A percentile compares a stretch with the other conserved stretches of the same genome.
Conservation (phyloP, 164 flowering plant genomes). For the Buxus sempervirens region DNA sequence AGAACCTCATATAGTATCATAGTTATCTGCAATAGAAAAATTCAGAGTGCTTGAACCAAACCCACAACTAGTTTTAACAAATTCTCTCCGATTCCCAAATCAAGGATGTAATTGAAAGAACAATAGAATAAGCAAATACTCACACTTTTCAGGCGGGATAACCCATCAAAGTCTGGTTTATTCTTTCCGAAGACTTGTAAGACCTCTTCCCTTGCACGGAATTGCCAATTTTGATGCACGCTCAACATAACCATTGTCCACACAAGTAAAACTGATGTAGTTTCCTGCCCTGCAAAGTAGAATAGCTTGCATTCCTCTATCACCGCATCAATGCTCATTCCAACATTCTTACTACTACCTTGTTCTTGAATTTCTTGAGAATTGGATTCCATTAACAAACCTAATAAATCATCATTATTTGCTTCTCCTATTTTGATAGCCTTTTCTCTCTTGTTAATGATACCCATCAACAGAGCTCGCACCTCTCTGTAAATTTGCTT, state of each 20-base stretch:
- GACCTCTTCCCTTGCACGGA: slow-evolving; percentile 17
- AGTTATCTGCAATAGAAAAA: slow-evolving; percentile 5
- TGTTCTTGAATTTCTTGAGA: slow-evolving; percentile 6
- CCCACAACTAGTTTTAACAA: background rate
- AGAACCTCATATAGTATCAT: slow-evolving; percentile 18
- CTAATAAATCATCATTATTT: too few relatives aligned
- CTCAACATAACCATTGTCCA: slow-evolving; percentile 19
- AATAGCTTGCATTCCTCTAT: slow-evolving; percentile 23
- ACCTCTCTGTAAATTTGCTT: too few relatives aligned
- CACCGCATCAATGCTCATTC: slow-evolving; percentile 14
- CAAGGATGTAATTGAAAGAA: background rate
- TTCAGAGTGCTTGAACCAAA: background rate
- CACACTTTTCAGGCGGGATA: slow-evolving; percentile 23
- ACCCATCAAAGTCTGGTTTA: slow-evolving; percentile 16
- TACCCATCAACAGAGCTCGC: slow-evolving; percentile 4
- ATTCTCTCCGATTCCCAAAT: too few relatives aligned
- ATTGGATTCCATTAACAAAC: too few relatives aligned
- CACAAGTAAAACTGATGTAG: slow-evolving; percentile 10
- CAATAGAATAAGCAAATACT: background rate
- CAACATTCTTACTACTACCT: background rate
- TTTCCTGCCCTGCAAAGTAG: slow-evolving; percentile 23
- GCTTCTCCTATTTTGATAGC: too few relatives aligned
- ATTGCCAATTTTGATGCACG: slow-evolving; percentile 16
- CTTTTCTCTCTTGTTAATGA: slow-evolving; percentile 17
- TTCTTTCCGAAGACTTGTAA: slow-evolving; percentile 12